Percentiles rank a stretch among this genome's conserved stretches.
phyloP scores from a whole-genome alignment of 345 rosid genomes.

The Leavenworthia alabamica region DNA sequence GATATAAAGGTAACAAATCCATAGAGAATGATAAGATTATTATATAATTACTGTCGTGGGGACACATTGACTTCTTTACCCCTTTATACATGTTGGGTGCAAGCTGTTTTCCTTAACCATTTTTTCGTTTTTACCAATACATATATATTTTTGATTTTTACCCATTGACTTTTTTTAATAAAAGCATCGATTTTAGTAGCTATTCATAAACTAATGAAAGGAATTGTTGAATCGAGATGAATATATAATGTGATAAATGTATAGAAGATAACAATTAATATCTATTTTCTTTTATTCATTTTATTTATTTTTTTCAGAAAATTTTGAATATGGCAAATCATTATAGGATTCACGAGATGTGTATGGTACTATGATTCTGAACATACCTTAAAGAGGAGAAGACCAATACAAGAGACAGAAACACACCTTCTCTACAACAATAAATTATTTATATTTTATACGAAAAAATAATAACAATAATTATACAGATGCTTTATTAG shows the following conservation, averaged over 20 bases:
- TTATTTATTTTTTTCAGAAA: constrained; percentile 2
- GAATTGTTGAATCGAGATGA: no score
- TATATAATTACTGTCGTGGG: constrained; percentile 69
- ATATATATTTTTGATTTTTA: not conserved
- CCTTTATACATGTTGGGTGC: constrained; percentile 46
- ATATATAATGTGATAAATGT: constrained; percentile 11
- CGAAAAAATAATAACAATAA: constrained; percentile 13
- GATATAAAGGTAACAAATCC: constrained; percentile 25
- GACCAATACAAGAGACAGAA: constrained; percentile 31
- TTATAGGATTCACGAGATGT: constrained; percentile 36
- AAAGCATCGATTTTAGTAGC: constrained; percentile 20
- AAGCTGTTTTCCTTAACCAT: no score
- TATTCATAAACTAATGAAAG: no score
- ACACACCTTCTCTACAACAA: constrained; percentile 23
- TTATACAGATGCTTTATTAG: no score
- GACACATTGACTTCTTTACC: constrained; percentile 34
- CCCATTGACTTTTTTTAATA: not conserved
- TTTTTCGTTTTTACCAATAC: not conserved
- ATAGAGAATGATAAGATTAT: constrained; percentile 36
- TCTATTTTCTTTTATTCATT: constrained; percentile 12
- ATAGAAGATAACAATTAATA: constrained; percentile 7
- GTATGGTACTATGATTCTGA: constrained; percentile 27
- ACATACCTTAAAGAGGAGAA: constrained; percentile 23
- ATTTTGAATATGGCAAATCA: constrained; percentile 22
- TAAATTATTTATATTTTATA: not conserved